A percentile compares a stretch with the other conserved stretches of the same genome.
phyloP scores from a whole-genome alignment of 2,329 filamentous ascomycete species.

The Botrytis squamosa region DNA sequence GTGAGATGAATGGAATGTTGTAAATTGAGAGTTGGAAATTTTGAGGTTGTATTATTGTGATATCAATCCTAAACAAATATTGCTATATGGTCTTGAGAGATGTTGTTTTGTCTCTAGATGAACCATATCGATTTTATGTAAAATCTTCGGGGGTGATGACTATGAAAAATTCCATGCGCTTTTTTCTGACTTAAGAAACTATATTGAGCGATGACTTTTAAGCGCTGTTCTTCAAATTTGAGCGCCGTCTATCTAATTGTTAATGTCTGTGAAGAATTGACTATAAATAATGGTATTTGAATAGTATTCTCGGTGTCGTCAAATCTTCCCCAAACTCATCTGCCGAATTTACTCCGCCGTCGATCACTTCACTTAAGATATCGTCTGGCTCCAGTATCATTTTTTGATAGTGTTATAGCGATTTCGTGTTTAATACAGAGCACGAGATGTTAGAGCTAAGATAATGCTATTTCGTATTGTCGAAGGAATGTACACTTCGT shows the following conservation, averaged over 20 bases:
- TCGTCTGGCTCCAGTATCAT: not conserved
- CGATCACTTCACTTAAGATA: not conserved
- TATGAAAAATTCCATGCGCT: not conserved
- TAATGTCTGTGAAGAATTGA: not conserved
- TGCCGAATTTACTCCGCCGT: not conserved
- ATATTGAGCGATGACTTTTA: not conserved
- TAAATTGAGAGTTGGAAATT: not conserved
- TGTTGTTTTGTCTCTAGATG: too few species aligned
- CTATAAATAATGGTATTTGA: not conserved
- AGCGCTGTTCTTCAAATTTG: not conserved
- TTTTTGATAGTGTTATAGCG: not conserved
- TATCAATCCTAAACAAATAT: not conserved
- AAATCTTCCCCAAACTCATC: not conserved
- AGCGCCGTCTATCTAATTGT: not conserved
- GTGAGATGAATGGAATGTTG: not conserved
- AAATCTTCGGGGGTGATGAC: fast-evolving
- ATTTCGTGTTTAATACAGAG: not conserved
- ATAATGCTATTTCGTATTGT: not conserved
- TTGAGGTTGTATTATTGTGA: not conserved
- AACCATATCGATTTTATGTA: fast-evolving
- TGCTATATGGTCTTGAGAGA: too few species aligned
- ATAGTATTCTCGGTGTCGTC: not conserved
- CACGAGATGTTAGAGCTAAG: not conserved
- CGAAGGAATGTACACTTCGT: not conserved
- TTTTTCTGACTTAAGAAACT: too few species aligned